These are phyloP conservation scores for Houttuynia cordata DNA, from an alignment of 164 flowering plant genomes.

Conservation along the genomic window DNA sequence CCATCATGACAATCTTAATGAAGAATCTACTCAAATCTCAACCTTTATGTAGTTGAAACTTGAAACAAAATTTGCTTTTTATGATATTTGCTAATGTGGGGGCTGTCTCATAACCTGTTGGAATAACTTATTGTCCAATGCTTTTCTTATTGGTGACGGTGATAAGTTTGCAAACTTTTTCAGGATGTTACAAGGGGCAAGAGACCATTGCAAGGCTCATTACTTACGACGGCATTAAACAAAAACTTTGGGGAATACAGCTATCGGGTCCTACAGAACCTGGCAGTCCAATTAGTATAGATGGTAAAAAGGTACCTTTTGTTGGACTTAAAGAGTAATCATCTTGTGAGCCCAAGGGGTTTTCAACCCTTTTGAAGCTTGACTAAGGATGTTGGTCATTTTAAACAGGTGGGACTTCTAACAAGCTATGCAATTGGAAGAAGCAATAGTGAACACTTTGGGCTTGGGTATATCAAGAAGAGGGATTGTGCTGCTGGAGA, in stretches of 20 bases:
- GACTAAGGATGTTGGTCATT: not conserved
- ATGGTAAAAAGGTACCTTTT: conserved; percentile 34
- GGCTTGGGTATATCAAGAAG: conserved; percentile 69
- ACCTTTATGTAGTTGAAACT: too few relatives aligned
- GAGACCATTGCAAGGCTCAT: conserved; percentile 79
- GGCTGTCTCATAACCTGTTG: not conserved
- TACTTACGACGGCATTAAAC: conserved; percentile 82
- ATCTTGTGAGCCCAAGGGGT: too few relatives aligned
- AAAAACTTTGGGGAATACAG: conserved; percentile 54
- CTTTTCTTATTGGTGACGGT: too few relatives aligned
- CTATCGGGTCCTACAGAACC: conserved; percentile 58
- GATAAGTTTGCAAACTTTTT: conserved; percentile 1
- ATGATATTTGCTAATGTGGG: not conserved
- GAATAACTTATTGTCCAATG: too few relatives aligned
- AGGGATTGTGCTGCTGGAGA: conserved; percentile 45
- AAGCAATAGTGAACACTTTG: conserved; percentile 38
- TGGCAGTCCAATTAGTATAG: conserved; percentile 48
- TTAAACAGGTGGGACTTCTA: conserved; percentile 61
- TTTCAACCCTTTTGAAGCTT: too few relatives aligned
- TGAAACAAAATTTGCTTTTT: too few relatives aligned
- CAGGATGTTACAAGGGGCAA: conserved; percentile 92
- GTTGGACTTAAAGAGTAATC: too few relatives aligned
- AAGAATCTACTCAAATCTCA: too few relatives aligned
- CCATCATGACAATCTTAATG: too few relatives aligned
- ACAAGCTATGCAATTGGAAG: conserved; percentile 62